Evolutionary conservation across 805 yeast species (phyloP), one percentile per base, ranked within the genome.

Genomic region (Kazachstania bromeliacearum): DNA sequence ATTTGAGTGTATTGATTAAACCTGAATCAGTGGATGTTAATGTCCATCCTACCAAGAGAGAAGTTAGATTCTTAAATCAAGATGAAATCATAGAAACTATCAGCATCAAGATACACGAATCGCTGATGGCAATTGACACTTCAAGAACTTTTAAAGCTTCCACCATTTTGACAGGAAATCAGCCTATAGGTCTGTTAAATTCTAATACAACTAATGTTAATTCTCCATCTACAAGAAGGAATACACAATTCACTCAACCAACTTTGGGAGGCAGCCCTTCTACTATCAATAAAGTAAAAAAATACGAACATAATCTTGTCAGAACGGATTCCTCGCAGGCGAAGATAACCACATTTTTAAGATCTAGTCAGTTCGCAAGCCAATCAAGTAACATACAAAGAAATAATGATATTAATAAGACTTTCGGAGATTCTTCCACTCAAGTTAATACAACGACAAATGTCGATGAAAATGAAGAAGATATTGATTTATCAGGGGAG

Each of bases 11-110:
- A n/a, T 63, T 63, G 14, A 74, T 92, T 2, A 63, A 68, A 16
- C 83, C 96, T 1, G 61, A 60, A 23, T 77, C 79, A 41, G 68
- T 92, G 6, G 98, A 92, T 55, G 97, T 92, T 12, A 92, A 92
- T 53, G 79, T 92, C 10, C 98, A 92, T 53, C 98, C 98, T 0
- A 89, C 97, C 0, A 92, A 92, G 48, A 70, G 89, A 40, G 96
- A 89, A 49, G 96, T 92, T 2, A 57, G 94, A 29, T 87, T 92
- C 53, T 61, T 92, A 24, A 59, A 76, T 54, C 96, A 92, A 48
- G 92, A 81, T 31, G 96, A 88, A 51, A 85, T 92, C 15, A 71
- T 84, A 8, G 85, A 78, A 27, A 47, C 51, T 24, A 66, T 88
- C 2, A 66, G 79, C 22, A 55, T 58, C 0, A 47, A 57, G 4